phyloP scores from a whole-genome alignment of 345 rosid species.

The Sisymbrium irio region DNA sequence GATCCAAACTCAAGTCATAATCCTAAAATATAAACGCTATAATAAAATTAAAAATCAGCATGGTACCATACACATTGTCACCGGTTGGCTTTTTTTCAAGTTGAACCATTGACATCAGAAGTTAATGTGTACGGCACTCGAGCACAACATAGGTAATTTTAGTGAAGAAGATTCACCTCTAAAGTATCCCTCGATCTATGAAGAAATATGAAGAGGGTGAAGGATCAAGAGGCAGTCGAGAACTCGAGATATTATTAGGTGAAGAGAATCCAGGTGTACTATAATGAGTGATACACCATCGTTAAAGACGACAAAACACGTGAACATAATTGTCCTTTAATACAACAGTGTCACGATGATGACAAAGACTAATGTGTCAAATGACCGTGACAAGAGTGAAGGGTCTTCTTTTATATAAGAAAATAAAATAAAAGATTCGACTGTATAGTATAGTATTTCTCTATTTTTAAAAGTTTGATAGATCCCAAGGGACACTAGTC shows the following conservation, averaged over 20 bases:
- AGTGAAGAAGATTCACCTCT: not conserved
- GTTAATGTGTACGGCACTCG: not conserved
- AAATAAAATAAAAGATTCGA: slow-evolving; percentile 9
- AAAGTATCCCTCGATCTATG: not conserved
- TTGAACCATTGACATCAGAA: not conserved
- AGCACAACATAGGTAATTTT: not conserved
- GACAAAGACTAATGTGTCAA: not conserved
- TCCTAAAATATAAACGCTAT: not conserved
- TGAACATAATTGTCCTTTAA: slow-evolving; percentile 20
- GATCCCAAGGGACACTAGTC: slow-evolving; percentile 29
- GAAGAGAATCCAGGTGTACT: slow-evolving; percentile 7
- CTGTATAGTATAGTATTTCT: not conserved
- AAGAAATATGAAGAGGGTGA: not conserved
- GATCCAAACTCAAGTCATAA: not conserved
- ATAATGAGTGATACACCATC: slow-evolving; percentile 10
- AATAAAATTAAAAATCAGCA: not conserved
- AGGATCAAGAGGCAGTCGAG: not conserved
- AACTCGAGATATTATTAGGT: slow-evolving; percentile 7
- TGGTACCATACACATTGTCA: not conserved
- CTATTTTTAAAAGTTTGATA: not conserved
- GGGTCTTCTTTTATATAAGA: not conserved
- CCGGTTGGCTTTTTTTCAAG: not conserved
- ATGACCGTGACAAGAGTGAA: slow-evolving; percentile 12
- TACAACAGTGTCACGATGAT: not conserved
- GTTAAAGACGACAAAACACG: slow-evolving; percentile 20